Evolutionary conservation across 352 stramenopile genomes (phyloP).

Genomic region (Pythium dissimile): DNA sequence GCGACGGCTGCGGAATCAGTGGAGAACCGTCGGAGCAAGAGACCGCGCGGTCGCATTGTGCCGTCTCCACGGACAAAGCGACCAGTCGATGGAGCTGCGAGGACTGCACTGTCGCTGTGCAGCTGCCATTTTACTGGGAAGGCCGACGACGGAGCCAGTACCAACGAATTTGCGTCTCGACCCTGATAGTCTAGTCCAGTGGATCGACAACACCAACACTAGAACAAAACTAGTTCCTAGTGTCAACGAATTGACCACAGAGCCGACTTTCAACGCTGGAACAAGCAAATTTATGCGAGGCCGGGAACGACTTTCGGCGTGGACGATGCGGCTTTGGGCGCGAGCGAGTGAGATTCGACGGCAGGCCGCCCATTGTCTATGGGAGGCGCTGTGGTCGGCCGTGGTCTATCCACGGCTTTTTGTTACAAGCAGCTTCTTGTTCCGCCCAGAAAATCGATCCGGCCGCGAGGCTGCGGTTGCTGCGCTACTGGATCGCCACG

Average conservation of each 20-base stretch:
- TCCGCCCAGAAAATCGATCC: neutral
- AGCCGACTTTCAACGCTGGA: neutral
- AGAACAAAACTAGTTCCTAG: too few relatives aligned
- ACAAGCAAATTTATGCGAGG: neutral
- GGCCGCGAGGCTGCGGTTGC: neutral
- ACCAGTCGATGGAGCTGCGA: too few relatives aligned
- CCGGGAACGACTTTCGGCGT: neutral
- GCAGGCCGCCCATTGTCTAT: neutral
- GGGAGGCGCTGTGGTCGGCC: neutral
- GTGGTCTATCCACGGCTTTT: slow-evolving; percentile 1
- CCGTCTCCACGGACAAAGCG: neutral
- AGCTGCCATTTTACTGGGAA: too few relatives aligned
- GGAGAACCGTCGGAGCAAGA: neutral
- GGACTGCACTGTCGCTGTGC: too few relatives aligned
- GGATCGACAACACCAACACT: too few relatives aligned
- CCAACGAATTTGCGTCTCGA: too few relatives aligned
- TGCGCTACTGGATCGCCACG: slow-evolving; percentile 16
- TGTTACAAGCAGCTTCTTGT: neutral
- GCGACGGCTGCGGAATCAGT: neutral
- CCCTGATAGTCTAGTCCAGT: too few relatives aligned
- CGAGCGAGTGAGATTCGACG: too few relatives aligned
- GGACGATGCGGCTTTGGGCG: neutral
- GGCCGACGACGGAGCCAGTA: too few relatives aligned
- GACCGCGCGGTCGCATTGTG: neutral
- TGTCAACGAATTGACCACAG: neutral